Evolutionary conservation across 148 eudicot genomes (phyloP).

Genomic region (Vaccinium corymbosum): DNA sequence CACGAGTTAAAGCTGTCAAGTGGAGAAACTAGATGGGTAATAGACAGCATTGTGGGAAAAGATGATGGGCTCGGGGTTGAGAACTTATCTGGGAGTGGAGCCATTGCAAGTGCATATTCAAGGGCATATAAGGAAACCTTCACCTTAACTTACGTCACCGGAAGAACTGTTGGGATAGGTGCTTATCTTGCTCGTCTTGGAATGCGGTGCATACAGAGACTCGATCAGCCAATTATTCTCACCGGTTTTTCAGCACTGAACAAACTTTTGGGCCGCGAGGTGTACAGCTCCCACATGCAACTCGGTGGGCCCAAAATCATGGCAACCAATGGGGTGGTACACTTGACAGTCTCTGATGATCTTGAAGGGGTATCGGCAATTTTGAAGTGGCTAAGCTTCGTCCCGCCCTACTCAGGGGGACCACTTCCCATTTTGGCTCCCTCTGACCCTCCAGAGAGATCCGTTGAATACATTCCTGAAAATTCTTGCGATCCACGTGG

Average conservation of each 20-base stretch:
- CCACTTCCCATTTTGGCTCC: constrained; percentile 79
- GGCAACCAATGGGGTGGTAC: constrained; percentile 96
- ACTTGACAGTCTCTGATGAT: constrained; percentile 89
- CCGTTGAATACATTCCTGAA: constrained; percentile 82
- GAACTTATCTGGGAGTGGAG: constrained; percentile 94
- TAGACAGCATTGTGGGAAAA: constrained; percentile 92
- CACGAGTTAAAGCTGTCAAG: constrained; percentile 66
- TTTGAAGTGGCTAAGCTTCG: constrained; percentile 88
- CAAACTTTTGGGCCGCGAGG: constrained; percentile 93
- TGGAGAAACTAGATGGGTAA: constrained; percentile 82
- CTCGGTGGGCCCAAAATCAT: constrained; percentile 99
- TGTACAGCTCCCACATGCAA: constrained; percentile 99
- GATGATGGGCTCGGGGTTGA: constrained; percentile 97
- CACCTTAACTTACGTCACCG: constrained; percentile 91
- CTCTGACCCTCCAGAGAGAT: constrained; percentile 74
- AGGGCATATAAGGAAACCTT: constrained; percentile 92
- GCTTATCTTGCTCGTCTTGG: constrained; percentile 99
- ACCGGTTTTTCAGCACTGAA: constrained; percentile 97
- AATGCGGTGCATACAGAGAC: constrained; percentile 97
- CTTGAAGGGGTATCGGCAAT: constrained; percentile 86
- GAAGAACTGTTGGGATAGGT: constrained; percentile 96
- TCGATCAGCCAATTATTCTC: constrained; percentile 92
- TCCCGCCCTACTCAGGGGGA: constrained; percentile 76
- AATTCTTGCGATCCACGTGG: constrained; percentile 92
- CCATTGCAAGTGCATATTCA: constrained; percentile 96